Evolutionary conservation across 2,329 filamentous ascomycete genomes (phyloP).

Genomic region (Lasiodiplodia sp.): DNA sequence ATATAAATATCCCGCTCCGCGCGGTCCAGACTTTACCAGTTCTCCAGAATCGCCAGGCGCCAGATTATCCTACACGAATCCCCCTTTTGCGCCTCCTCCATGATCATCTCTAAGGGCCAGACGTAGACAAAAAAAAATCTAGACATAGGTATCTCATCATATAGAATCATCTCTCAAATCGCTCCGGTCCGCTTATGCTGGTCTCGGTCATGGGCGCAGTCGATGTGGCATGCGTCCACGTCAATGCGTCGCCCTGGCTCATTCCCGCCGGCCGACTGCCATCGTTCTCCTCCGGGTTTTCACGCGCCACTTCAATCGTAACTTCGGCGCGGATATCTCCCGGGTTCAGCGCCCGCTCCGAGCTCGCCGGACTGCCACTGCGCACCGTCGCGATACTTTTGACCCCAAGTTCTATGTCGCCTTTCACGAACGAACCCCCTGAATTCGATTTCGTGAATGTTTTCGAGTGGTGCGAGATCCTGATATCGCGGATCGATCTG

Average conservation of each 20-base stretch:
- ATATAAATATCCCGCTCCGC: not conserved
- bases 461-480: not conserved
- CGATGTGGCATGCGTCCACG: conserved; percentile 15
- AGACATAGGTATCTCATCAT: too few relatives aligned
- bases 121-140: not conserved
- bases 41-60: too few relatives aligned
- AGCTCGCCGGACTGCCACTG: conserved; percentile 16
- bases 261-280: not conserved
- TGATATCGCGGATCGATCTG: not conserved
- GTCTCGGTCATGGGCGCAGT: conserved; percentile 21
- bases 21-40: not conserved
- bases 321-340: conserved; percentile 17
- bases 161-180: conserved; percentile 1
- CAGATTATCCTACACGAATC: too few relatives aligned
- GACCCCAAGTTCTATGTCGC: conserved; percentile 11
- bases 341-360: conserved; percentile 19
- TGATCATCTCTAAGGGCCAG: not conserved
- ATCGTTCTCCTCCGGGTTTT: not conserved
- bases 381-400: conserved; percentile 12
- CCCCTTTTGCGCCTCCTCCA: not conserved
- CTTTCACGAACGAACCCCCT: not conserved
- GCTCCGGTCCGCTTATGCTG: conserved; percentile 16
- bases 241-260: conserved; percentile 16
- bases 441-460: not conserved
- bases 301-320: conserved; percentile 21